Evolutionary conservation across 441 rosid species (phyloP).

Genomic region (Raphanus hybrid): DNA sequence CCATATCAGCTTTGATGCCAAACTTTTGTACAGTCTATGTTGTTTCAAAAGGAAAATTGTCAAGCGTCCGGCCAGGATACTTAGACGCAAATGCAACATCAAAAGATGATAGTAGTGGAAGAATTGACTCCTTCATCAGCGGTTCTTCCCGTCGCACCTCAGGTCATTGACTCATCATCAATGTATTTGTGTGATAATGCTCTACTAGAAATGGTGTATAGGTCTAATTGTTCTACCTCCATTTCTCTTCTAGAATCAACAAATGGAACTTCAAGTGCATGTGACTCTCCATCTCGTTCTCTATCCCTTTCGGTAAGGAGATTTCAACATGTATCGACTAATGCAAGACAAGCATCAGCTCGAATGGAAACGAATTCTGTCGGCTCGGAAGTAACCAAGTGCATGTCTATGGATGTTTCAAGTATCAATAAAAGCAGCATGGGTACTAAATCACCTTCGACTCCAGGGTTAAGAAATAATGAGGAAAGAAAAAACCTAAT

Average conservation of each 20-base stretch:
- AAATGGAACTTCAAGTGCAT: constrained; percentile 27
- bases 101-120: constrained; percentile 59
- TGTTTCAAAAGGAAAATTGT: constrained; percentile 75
- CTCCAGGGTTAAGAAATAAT: constrained; percentile 37
- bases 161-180: constrained; percentile 25
- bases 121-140: constrained; percentile 40
- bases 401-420: constrained; percentile 40
- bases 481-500: constrained; percentile 47
- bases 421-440: constrained; percentile 42
- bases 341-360: constrained; percentile 34
- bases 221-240: constrained; percentile 1
- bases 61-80: constrained; percentile 62
- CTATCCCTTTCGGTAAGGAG: constrained; percentile 37
- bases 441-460: constrained; percentile 36
- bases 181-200: constrained; percentile 10
- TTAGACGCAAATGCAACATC: constrained; percentile 58
- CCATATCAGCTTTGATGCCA: constrained; percentile 67
- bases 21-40: constrained; percentile 79
- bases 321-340: constrained; percentile 12
- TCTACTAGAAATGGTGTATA: constrained; percentile 4
- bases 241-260: constrained; percentile 30
- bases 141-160: constrained; percentile 49
- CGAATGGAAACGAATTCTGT: constrained; percentile 40
- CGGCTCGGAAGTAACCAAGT: constrained; percentile 39
- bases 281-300: constrained; percentile 26